phyloP scores from a whole-genome alignment of 306 rosid genomes.

The Glycine soja region DNA sequence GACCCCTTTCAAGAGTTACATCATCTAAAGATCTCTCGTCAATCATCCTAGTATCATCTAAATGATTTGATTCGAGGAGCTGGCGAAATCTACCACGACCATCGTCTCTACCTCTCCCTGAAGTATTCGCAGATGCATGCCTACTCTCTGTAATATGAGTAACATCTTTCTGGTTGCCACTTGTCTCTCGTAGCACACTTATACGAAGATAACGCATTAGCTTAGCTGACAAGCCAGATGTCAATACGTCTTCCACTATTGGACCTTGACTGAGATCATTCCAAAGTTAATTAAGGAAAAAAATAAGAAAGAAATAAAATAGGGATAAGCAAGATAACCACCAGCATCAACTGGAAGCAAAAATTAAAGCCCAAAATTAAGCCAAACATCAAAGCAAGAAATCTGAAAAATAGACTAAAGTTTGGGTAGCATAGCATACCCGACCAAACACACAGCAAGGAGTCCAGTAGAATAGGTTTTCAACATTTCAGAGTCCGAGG shows the following conservation, averaged over 20 bases:
- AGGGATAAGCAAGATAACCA: slow-evolving; percentile 22
- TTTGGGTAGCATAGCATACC: slow-evolving; percentile 65
- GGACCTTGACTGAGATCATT: slow-evolving; percentile 68
- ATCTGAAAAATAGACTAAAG: slow-evolving; percentile 1
- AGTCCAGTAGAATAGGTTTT: slow-evolving; percentile 92
- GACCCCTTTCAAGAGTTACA: slow-evolving; percentile 61
- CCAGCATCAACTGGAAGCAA: slow-evolving; percentile 2
- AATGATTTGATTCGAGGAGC: slow-evolving; percentile 71
- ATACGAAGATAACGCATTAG: slow-evolving; percentile 95
- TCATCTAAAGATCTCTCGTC: slow-evolving; percentile 81
- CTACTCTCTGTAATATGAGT: slow-evolving; percentile 67
- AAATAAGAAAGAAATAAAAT: slow-evolving; percentile 31
- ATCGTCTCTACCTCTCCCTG: slow-evolving; percentile 77
- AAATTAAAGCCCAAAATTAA: background rate
- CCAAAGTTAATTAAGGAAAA: slow-evolving; percentile 9
- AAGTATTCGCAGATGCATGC: slow-evolving; percentile 60
- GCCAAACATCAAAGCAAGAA: background rate
- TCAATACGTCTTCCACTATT: slow-evolving; percentile 92
- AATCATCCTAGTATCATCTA: slow-evolving; percentile 68
- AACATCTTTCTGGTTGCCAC: slow-evolving; percentile 75
- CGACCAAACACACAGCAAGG: slow-evolving; percentile 79
- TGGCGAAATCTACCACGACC: slow-evolving; percentile 77
- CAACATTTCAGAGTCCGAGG: slow-evolving; percentile 84
- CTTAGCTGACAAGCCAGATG: slow-evolving; percentile 90
- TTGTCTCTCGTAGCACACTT: slow-evolving; percentile 84